Evolutionary conservation across 306 rosid genomes (phyloP).

Genomic region (Astragalus membranaceus): DNA sequence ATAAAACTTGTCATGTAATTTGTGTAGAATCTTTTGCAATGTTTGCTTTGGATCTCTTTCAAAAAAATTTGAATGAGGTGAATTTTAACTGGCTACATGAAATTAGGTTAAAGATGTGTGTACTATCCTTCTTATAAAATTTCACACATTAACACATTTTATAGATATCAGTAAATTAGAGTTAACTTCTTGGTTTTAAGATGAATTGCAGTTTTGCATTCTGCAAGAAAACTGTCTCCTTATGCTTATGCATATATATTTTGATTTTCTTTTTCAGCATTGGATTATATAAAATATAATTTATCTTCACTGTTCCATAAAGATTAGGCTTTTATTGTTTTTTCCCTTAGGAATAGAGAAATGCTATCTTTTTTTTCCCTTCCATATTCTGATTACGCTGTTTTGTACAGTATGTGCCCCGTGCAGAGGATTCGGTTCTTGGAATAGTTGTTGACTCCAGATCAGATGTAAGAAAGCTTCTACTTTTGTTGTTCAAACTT

Average conservation of each 20-base stretch:
- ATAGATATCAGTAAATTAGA: neutral
- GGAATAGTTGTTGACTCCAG: slow-evolving; percentile 83
- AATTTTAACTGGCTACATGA: neutral
- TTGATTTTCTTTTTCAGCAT: neutral
- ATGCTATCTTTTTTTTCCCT: neutral
- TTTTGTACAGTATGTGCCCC: slow-evolving; percentile 74
- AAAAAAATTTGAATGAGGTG: neutral
- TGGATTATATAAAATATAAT: neutral
- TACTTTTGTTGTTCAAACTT: neutral
- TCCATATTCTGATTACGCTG: neutral
- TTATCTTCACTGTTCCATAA: neutral
- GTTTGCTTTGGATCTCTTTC: slow-evolving; percentile 1
- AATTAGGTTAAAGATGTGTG: neutral
- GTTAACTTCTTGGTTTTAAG: neutral
- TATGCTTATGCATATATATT: neutral
- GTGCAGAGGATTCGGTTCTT: slow-evolving; percentile 71
- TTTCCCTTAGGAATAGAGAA: neutral
- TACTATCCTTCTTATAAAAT: neutral
- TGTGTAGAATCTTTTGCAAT: neutral
- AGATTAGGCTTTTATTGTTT: neutral
- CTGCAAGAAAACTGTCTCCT: slow-evolving; percentile 5
- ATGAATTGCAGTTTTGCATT: slow-evolving; percentile 5
- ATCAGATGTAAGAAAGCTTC: slow-evolving; percentile 67
- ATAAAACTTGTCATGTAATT: neutral
- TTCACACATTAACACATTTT: neutral